Conservation (phyloP, 148 eudicot genomes). For the Talinum fruticosum region DNA sequence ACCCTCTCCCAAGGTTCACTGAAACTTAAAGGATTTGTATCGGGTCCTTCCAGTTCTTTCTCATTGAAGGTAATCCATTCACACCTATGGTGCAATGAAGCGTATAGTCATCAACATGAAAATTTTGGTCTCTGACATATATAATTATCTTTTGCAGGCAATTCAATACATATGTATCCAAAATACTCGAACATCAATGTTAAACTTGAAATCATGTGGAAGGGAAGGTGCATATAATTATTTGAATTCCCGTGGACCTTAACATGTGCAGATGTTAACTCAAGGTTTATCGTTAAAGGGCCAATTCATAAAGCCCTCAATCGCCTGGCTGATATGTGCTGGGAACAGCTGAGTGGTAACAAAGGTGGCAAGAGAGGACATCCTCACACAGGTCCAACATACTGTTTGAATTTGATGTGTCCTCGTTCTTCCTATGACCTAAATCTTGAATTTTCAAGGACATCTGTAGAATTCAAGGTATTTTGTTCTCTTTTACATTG, state of each 20-base stretch:
- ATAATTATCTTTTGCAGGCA: constrained; percentile 52
- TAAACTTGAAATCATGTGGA: constrained; percentile 16
- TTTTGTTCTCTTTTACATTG: constrained; percentile 13
- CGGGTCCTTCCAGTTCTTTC: constrained; percentile 50
- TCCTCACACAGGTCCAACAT: constrained; percentile 42
- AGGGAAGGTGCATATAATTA: constrained; percentile 8
- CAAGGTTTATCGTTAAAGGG: constrained; percentile 71
- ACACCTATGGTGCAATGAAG: constrained; percentile 4
- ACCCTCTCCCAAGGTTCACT: constrained; percentile 54
- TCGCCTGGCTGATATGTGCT: constrained; percentile 52
- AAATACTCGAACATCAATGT: constrained; percentile 8
- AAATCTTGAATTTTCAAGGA: constrained; percentile 60
- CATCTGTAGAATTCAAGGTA: constrained; percentile 90
- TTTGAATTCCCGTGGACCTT: constrained; percentile 34
- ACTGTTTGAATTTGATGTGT: constrained; percentile 72
- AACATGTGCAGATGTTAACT: constrained; percentile 65
- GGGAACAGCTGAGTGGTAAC: constrained; percentile 38
- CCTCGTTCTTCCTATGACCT: constrained; percentile 63
- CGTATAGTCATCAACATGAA: background rate
- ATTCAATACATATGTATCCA: constrained; percentile 94
- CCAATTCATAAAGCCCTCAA: constrained; percentile 79
- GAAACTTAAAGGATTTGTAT: constrained; percentile 71
- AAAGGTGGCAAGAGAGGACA: constrained; percentile 47
- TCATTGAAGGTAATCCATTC: constrained; percentile 52
- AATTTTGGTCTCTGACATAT: constrained; percentile 21